Conservation (phyloP, 768 basidiomycete genomes). For the Obba rivulosa region DNA sequence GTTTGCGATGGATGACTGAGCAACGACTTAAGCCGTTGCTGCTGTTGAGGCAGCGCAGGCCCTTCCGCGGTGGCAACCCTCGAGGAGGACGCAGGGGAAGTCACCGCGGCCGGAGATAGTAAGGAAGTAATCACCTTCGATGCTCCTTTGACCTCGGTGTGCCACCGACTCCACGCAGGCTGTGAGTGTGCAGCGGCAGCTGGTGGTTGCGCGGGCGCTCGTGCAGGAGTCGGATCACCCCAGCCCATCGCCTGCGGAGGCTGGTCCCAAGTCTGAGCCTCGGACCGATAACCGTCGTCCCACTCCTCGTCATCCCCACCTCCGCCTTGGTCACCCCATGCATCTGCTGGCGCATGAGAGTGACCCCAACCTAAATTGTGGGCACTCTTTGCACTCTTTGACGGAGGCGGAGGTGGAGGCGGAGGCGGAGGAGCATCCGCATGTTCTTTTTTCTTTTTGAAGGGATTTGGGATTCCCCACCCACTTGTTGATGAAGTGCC, state of each 20-base stretch:
- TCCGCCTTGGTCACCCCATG: neutral
- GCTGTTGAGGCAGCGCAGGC: slow-evolving; percentile 12
- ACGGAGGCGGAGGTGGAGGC: neutral
- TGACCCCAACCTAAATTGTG: neutral
- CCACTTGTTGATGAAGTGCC: neutral
- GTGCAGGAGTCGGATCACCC: neutral
- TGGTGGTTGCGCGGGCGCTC: slow-evolving; percentile 1
- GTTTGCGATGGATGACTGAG: slow-evolving; percentile 12
- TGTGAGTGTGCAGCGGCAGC: slow-evolving; percentile 3
- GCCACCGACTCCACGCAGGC: slow-evolving; percentile 16
- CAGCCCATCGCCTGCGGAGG: neutral
- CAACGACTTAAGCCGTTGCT: slow-evolving; percentile 13
- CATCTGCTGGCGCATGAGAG: neutral
- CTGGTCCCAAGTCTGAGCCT: neutral
- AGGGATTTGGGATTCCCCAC: neutral
- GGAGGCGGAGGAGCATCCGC: neutral
- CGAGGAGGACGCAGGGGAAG: neutral
- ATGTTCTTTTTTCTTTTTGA: neutral
- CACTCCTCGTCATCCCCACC: neutral
- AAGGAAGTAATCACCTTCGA: slow-evolving; percentile 13
- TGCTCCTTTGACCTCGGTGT: slow-evolving; percentile 8
- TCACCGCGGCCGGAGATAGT: neutral
- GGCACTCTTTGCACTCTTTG: neutral
- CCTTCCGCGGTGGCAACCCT: slow-evolving; percentile 3
- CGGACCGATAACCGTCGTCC: neutral